Evolutionary conservation across 257 asterid genomes (phyloP), one percentile per base, ranked within the genome.

Genomic region (Catharanthus roseus): DNA sequence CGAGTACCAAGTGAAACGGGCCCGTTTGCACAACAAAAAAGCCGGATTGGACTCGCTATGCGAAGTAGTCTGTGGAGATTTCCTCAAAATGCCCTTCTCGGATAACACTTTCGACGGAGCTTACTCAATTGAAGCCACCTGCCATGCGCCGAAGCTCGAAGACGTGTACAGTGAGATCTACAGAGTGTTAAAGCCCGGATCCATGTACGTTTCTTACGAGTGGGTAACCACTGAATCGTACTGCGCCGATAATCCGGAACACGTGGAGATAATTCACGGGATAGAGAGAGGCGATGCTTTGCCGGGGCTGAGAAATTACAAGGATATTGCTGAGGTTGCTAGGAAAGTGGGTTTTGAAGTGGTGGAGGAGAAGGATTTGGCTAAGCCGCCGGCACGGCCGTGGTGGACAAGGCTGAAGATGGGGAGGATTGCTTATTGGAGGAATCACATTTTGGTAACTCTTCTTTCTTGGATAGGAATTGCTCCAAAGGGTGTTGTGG

Each of bases 391-490:
- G 6, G 75, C 90, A 0, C 68, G 76, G 18, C 90, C 97, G 13
- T 90, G 97, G 97, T 90, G 97, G 97, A 81, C 86, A 39, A 81
- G 97, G 77, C 76, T 88, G 77, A 90, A 88, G 72, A 90, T 90
- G 95, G 95, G 97, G 3, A 67, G 95, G 74, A 41, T 90, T 58
- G 93, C 97, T 0, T 90, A 88, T 50, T 88, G 95, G 93, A 90
- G 95, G 88, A 90, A 90, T 84, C 97, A 88, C 77, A 65, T 86
- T 29, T 24, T 90, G 50, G 86, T 90, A 0, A 83, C 89, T 1
- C 68, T 86, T 21, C 93, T 90, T 0, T 77, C 91, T 19, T 85
- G 82, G 85, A 15, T 90, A 1, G 88, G 90, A 67, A 81, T 90
- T 60, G 95, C 95, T 36, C 95, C 92, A 0, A 86, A 89, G 71